These are phyloP conservation scores for Diospyros lotus DNA, from an alignment of 148 eudicot species.

Conservation along the genomic window DNA sequence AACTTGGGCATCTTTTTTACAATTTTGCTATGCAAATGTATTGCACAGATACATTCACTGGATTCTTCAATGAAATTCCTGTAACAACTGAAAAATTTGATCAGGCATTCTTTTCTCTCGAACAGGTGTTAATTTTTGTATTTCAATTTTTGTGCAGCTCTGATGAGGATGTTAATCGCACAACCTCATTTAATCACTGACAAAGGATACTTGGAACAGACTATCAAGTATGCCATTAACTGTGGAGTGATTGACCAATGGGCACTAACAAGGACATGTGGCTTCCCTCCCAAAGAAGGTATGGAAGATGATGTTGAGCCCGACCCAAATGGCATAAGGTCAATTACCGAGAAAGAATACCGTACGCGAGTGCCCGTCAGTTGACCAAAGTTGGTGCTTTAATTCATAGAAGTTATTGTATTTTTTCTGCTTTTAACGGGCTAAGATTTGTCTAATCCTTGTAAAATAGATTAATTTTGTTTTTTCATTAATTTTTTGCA, in stretches of 20 bases:
- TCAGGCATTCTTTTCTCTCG: not conserved
- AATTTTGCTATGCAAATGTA: too few relatives aligned
- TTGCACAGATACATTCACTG: not conserved
- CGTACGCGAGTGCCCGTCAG: conserved; percentile 42
- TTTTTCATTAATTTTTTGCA: not conserved
- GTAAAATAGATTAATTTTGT: not conserved
- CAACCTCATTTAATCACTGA: conserved; percentile 81
- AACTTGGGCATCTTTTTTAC: not conserved
- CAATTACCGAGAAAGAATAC: conserved; percentile 68
- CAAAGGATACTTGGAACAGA: conserved; percentile 58
- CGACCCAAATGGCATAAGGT: conserved; percentile 59
- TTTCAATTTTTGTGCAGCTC: conserved; percentile 38
- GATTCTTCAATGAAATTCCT: not conserved
- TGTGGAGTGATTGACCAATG: conserved; percentile 87
- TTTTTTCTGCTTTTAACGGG: not conserved
- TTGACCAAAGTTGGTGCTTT: not conserved
- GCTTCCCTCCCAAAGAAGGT: conserved; percentile 76
- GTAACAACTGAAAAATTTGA: not conserved
- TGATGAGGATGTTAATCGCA: conserved; percentile 72
- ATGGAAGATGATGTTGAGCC: conserved; percentile 54
- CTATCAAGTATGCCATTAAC: conserved; percentile 64
- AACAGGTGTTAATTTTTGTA: conserved; percentile 1
- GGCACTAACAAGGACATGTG: conserved; percentile 53
- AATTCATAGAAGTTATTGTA: not conserved
- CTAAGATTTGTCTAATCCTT: not conserved